Evolutionary conservation across 2,329 filamentous ascomycete genomes (phyloP), one percentile per base, ranked within the genome.

Genomic region (Penicillium crustosum): DNA sequence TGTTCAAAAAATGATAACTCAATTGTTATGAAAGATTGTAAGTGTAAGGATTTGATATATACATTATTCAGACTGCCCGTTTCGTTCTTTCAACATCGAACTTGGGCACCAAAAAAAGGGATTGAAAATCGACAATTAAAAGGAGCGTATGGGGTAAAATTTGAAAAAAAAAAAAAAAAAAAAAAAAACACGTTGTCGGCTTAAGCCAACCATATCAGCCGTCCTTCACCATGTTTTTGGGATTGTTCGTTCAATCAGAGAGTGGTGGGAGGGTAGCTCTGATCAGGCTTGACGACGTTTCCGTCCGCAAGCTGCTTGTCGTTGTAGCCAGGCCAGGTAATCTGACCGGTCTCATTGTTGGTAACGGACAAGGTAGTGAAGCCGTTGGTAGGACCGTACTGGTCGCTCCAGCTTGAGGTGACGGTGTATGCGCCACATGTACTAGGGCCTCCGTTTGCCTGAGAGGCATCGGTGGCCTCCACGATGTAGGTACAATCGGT

Each of bases 291-390:
- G 36, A 50, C 49, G 25, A 50, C 25, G 2, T 41, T 21, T 31
- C 49, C 49, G 17, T 7, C 36, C 3, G n/a, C n/a, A 29, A 50
- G 49, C 36, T 50, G 33, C 6, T 19, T n/a, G 33, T 50, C 49
- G 17, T 7, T 19, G 36, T 50, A 50, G 36, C 2, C 35, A 27
- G 49, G 25, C 49, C 49, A 50, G 25, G 41, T 41, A 0, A 21
- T 13, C 49, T 50, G 38, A 2, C 25, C 1, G 9, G 12, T 10
- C 13, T 27, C 23, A 1, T 41, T 3, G 13, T 50, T 73, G 35
- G 78, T 75, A 49, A 84, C 77, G 19, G 77, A 73, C 29, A 84
- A 71, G 21, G 78, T 82, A 31, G 81, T 83, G 75, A 83, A 84
- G 60, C 80, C 82, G 29, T 80, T 73, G 63, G 70, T 77, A 21